Evolutionary conservation across 495 filamentous ascomycete genomes (phyloP).

Genomic region (Staphylotrichum longicolle): DNA sequence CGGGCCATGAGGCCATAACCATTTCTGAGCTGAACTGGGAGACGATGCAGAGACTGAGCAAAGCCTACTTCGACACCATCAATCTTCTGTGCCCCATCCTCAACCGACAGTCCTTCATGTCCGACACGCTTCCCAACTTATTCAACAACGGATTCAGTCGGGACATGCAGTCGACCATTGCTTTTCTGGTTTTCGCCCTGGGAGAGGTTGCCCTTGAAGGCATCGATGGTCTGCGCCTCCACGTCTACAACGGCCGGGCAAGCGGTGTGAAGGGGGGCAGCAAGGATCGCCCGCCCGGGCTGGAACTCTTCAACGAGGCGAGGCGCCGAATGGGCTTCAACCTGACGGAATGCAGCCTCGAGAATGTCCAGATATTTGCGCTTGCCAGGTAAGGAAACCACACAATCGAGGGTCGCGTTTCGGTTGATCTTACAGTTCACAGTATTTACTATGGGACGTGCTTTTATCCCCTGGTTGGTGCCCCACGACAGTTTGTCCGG

Average conservation of each 20-base stretch:
- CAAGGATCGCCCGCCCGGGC: slow-evolving; percentile 50
- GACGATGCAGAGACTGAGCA: slow-evolving; percentile 48
- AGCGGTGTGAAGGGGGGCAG: slow-evolving; percentile 56
- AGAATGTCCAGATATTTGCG: slow-evolving; percentile 56
- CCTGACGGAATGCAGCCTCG: slow-evolving; percentile 52
- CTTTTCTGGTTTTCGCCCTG: slow-evolving; percentile 56
- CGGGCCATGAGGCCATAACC: slow-evolving; percentile 9
- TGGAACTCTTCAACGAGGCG: slow-evolving; percentile 59
- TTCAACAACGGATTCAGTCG: slow-evolving; percentile 51
- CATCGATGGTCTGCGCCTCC: slow-evolving; percentile 44
- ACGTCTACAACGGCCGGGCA: slow-evolving; percentile 41
- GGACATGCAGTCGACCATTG: slow-evolving; percentile 48
- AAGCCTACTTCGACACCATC: slow-evolving; percentile 55
- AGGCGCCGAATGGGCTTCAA: slow-evolving; percentile 57
- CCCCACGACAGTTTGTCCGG: background rate
- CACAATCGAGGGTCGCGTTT: background rate
- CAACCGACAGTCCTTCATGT: slow-evolving; percentile 51
- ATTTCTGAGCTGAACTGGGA: slow-evolving; percentile 42
- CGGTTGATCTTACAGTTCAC: slow-evolving; percentile 12
- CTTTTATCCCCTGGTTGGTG: slow-evolving; percentile 48
- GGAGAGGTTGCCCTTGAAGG: slow-evolving; percentile 54
- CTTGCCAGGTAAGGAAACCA: slow-evolving; percentile 46
- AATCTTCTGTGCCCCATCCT: slow-evolving; percentile 57
- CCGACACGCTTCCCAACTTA: slow-evolving; percentile 45
- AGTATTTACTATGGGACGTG: slow-evolving; percentile 55